These are phyloP conservation scores for Cutaneotrichosporon mucoides DNA, from an alignment of 1,284 basidiomycete genomes.

Conservation along the genomic window DNA sequence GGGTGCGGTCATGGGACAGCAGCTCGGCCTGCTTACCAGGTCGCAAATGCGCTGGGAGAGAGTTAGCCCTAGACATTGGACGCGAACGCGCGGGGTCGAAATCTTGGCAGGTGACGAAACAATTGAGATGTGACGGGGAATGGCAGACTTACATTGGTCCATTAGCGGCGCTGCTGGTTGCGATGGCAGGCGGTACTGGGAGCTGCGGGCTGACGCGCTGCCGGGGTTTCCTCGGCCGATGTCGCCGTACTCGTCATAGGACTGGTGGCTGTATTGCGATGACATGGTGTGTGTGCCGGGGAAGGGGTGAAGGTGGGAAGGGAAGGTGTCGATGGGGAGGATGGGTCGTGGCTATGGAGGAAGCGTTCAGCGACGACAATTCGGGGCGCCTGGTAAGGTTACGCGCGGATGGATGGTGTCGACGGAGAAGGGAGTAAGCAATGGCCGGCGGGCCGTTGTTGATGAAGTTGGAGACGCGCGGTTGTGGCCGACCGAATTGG, in stretches of 20 bases:
- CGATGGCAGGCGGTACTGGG: constrained; percentile 24
- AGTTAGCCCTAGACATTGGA: neutral
- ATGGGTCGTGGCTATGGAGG: neutral
- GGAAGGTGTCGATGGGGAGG: neutral
- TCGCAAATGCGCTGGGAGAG: constrained; percentile 65
- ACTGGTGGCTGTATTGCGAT: constrained; percentile 5
- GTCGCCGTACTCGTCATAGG: constrained; percentile 1
- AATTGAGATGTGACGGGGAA: neutral
- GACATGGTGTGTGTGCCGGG: constrained; percentile 6
- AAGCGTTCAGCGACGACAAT: neutral
- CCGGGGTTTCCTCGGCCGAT: neutral
- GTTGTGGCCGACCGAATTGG: neutral
- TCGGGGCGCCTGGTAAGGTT: too few species aligned
- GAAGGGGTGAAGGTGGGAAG: neutral
- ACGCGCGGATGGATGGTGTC: too few species aligned
- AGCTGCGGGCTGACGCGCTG: constrained; percentile 17
- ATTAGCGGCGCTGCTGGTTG: constrained; percentile 41
- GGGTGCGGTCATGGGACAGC: constrained; percentile 88
- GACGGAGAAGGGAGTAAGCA: too few species aligned
- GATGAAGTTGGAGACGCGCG: neutral
- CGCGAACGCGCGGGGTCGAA: too few species aligned
- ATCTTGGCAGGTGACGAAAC: neutral
- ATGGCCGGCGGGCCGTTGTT: too few species aligned
- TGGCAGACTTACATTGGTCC: constrained; percentile 46
- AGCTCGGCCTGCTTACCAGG: constrained; percentile 89